Evolutionary conservation across 768 basidiomycete species (phyloP).

Genomic region (Tricholoma saponaceum): DNA sequence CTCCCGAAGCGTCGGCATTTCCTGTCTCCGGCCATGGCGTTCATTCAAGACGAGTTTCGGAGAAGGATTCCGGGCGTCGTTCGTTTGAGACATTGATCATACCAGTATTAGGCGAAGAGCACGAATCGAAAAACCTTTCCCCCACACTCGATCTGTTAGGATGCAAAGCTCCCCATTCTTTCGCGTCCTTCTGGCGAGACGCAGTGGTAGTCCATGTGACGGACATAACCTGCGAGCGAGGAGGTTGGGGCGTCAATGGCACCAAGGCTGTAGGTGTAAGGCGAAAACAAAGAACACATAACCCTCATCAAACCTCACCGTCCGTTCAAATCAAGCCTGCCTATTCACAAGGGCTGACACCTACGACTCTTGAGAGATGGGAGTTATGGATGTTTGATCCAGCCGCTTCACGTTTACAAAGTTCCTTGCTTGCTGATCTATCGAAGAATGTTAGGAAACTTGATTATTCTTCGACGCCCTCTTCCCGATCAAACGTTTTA

Average conservation of each 20-base stretch:
- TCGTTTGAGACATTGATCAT: constrained; percentile 42
- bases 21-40: constrained; percentile 81
- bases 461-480: constrained; percentile 17
- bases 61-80: constrained; percentile 56
- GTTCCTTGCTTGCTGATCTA: constrained; percentile 49
- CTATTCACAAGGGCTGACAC: constrained; percentile 45
- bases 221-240: constrained; percentile 66
- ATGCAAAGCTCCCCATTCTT: constrained; percentile 30
- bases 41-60: constrained; percentile 68
- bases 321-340: constrained; percentile 5
- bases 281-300: constrained; percentile 49
- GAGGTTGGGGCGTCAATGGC: constrained; percentile 67
- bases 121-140: constrained; percentile 22
- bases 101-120: constrained; percentile 42
- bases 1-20: constrained; percentile 53
- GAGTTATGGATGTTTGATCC: constrained; percentile 80
- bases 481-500: constrained; percentile 17
- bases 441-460: constrained; percentile 16
- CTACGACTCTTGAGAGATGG: constrained; percentile 73
- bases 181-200: constrained; percentile 51
- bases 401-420: constrained; percentile 39
- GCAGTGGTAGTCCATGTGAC: constrained; percentile 50
- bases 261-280: constrained; percentile 67
- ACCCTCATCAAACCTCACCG: constrained; percentile 23
- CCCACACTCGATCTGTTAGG: constrained; percentile 14